Percentiles rank a stretch among this genome's conserved stretches.
phyloP scores from a whole-genome alignment of 2,329 filamentous ascomycete genomes.

The Myotisia sp. region DNA sequence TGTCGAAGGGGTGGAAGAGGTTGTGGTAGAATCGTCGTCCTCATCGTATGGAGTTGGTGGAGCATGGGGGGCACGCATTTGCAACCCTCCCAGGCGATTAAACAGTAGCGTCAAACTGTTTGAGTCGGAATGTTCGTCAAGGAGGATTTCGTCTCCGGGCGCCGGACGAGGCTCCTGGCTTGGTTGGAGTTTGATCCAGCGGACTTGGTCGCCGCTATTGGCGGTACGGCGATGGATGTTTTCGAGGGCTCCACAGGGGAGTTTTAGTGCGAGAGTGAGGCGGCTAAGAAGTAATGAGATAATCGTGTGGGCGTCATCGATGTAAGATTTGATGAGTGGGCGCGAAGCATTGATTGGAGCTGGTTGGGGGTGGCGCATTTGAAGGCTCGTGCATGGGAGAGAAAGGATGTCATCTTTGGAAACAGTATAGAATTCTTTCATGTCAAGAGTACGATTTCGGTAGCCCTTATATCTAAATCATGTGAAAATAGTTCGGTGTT shows the following conservation, averaged over 20 bases:
- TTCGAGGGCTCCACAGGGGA: constrained; percentile 6
- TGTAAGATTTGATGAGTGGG: constrained; percentile 6
- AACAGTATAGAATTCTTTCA: constrained; percentile 10
- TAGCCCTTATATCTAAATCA: constrained; percentile 11
- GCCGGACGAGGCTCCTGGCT: constrained; percentile 2
- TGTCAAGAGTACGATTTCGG: constrained; percentile 8
- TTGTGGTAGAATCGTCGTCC: background rate
- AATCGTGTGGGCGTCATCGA: constrained; percentile 7
- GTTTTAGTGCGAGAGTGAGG: constrained; percentile 4
- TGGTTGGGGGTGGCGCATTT: constrained; percentile 5
- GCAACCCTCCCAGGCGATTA: constrained; percentile 7
- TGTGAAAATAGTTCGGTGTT: background rate
- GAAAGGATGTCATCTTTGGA: constrained; percentile 10
- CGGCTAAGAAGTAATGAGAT: constrained; percentile 7
- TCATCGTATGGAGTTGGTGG: background rate
- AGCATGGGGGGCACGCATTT: constrained; percentile 6
- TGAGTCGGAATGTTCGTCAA: constrained; percentile 10
- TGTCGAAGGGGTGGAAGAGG: background rate
- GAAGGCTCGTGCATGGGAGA: constrained; percentile 1
- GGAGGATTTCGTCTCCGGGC: constrained; percentile 6
- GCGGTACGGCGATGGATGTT: constrained; percentile 8
- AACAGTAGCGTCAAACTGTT: constrained; percentile 11
- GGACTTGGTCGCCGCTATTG: constrained; percentile 9
- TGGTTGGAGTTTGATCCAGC: constrained; percentile 10
- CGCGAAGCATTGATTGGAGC: constrained; percentile 4